Percentiles rank a stretch among this genome's conserved stretches.
phyloP scores from a whole-genome alignment of 2,329 filamentous ascomycete species.

The Monilinia vaccinii-corymbosi region DNA sequence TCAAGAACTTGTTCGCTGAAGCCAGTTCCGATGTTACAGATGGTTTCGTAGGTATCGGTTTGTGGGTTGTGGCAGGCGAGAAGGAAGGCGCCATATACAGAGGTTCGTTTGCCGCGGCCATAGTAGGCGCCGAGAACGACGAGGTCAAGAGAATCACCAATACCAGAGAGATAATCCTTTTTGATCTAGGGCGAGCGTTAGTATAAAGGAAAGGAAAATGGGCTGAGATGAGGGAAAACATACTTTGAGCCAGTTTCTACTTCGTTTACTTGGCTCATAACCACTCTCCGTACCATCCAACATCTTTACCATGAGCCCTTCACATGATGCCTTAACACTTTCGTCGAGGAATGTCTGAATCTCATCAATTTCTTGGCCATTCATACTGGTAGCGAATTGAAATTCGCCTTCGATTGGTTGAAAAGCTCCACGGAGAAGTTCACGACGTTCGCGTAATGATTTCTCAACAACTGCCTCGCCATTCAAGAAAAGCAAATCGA shows the following conservation, averaged over 20 bases:
- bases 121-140: slow-evolving; percentile 92
- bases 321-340: slow-evolving; percentile 89
- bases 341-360: slow-evolving; percentile 91
- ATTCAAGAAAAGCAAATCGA: slow-evolving; percentile 89
- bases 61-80: slow-evolving; percentile 83
- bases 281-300: slow-evolving; percentile 84
- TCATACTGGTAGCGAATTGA: slow-evolving; percentile 74
- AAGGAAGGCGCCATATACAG: slow-evolving; percentile 90
- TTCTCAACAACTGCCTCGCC: slow-evolving; percentile 85
- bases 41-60: slow-evolving; percentile 79
- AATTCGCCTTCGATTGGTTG: slow-evolving; percentile 80
- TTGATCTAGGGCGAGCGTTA: slow-evolving; percentile 58
- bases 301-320: slow-evolving; percentile 99
- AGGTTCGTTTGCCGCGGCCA: slow-evolving; percentile 91
- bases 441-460: slow-evolving; percentile 72
- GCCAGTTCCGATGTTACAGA: slow-evolving; percentile 97
- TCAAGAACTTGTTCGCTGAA: slow-evolving; percentile 95
- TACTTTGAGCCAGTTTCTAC: slow-evolving; percentile 96
- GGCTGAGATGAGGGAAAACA: slow-evolving; percentile 13
- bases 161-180: slow-evolving; percentile 90
- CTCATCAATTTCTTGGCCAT: slow-evolving; percentile 83
- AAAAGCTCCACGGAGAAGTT: slow-evolving; percentile 66
- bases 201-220: not conserved
- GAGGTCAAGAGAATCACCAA: slow-evolving; percentile 92
- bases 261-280: slow-evolving; percentile 93